A percentile compares a stretch with the other conserved stretches of the same genome.
These are phyloP conservation scores for Luffa aegyptiaca DNA, from an alignment of 306 rosid genomes.

Conservation along the genomic window DNA sequence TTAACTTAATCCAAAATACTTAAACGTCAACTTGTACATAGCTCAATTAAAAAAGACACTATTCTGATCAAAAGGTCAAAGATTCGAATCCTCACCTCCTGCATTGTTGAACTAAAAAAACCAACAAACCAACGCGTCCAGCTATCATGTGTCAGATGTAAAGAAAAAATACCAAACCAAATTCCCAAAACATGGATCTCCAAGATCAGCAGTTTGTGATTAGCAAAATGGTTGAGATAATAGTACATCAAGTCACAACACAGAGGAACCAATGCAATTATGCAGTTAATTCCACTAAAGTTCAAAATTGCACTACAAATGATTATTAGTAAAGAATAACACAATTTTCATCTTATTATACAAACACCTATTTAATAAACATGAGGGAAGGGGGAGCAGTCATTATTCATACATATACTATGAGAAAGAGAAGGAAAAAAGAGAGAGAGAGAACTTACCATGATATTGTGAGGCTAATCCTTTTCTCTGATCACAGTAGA, in stretches of 20 bases:
- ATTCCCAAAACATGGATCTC: not conserved
- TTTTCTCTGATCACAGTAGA: conserved; percentile 56
- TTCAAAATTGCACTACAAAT: not conserved
- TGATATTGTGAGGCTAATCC: not conserved
- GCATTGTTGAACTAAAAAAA: too few species aligned
- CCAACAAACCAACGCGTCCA: too few species aligned
- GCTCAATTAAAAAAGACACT: too few species aligned
- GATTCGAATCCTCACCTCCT: too few species aligned
- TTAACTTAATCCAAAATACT: too few species aligned
- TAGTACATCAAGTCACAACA: not conserved
- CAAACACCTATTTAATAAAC: not conserved
- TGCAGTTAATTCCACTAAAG: not conserved
- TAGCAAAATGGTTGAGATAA: not conserved
- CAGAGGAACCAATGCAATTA: not conserved
- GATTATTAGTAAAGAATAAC: not conserved
- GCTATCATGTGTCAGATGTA: not conserved
- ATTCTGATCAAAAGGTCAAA: too few species aligned
- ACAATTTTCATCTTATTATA: not conserved
- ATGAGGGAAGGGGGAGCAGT: not conserved
- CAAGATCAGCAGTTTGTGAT: not conserved
- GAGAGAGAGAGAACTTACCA: not conserved
- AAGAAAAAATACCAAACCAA: not conserved
- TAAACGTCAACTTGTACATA: too few species aligned
- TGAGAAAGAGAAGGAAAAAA: not conserved
- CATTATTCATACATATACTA: not conserved